Evolutionary conservation across 2,329 filamentous ascomycete genomes (phyloP), one percentile per base, ranked within the genome.

Genomic region (Escovopsis sp.): DNA sequence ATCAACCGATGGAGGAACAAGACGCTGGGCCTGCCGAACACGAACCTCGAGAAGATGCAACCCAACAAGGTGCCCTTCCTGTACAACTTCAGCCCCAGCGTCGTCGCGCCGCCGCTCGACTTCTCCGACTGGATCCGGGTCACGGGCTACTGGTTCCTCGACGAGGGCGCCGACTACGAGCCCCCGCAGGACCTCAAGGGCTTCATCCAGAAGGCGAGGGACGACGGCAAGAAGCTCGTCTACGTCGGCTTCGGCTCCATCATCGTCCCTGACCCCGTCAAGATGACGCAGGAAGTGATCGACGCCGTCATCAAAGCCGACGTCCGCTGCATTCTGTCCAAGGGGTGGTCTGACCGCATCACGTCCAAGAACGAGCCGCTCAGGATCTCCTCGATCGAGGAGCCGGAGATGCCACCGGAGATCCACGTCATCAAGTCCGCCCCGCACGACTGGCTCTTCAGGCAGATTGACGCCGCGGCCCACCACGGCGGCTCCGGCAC

Each of bases 231-330:
- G 66, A 94, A 91, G 66, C 65, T 98, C 11, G 89, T 96, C 0
- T 98, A 98, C 49, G 87, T 98, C 38, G 91, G 91, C 1, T 98
- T 98, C 54, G 91, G 91, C 2, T 94, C 87, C 5, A 94, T 98
- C 49, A 86, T 95, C 15, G 88, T 98, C 27, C 79, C 83, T 2
- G 86, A 98, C 55, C 86, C 89, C 3, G 79, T 76, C 43, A 85
- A 85, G 49, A 75, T 98, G 65, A 96, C 88, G 7, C 78, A 83
- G 51, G 88, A 89, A n/a, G 84, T 98, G 6, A 81, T 96, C 33
- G 85, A 94, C 46, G 88, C 87, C 0, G 88, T 98, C 1, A 63
- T 80, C 39, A 93, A 88, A 58, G 86, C 91, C 2, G 91, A 94
- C 52, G 87, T 98, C 5, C 80, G 89, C 46, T 96, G 91, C 58